Percentiles rank a stretch among this genome's conserved stretches.
These are phyloP conservation scores for Capsicum chinense DNA, from an alignment of 257 asterid species.

Conservation along the genomic window DNA sequence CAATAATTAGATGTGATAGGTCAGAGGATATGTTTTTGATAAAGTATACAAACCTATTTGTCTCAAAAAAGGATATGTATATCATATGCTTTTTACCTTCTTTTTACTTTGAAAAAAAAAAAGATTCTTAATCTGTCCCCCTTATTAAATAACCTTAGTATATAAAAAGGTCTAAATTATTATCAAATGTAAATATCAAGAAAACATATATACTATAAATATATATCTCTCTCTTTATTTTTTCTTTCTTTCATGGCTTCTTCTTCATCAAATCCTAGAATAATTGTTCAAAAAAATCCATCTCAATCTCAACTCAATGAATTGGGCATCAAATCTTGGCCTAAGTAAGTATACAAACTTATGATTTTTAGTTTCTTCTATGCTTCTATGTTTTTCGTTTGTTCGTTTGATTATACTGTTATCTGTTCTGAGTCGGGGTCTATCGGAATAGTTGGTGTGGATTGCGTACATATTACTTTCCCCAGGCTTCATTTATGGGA, in stretches of 20 bases:
- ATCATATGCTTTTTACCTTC: neutral
- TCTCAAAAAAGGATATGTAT: neutral
- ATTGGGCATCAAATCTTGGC: conserved; percentile 95
- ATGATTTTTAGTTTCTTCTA: too few species aligned
- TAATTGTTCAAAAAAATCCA: conserved; percentile 72
- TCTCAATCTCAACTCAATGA: conserved; percentile 70
- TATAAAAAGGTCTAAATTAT: conserved; percentile 1
- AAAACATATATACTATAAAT: neutral
- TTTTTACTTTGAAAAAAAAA: neutral
- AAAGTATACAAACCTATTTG: neutral
- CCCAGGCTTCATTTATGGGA: too few species aligned
- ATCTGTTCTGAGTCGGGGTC: too few species aligned
- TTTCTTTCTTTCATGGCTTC: conserved; percentile 41
- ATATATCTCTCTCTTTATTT: neutral
- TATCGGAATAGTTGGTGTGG: too few species aligned
- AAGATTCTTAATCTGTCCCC: neutral
- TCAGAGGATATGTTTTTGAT: conserved; percentile 2
- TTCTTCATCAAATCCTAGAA: conserved; percentile 53
- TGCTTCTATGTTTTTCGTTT: too few species aligned
- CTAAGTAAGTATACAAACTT: conserved; percentile 64
- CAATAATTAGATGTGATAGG: neutral
- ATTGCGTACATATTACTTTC: too few species aligned
- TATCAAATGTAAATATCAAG: neutral
- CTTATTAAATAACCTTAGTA: neutral
- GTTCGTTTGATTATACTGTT: too few species aligned